A percentile compares a stretch with the other conserved stretches of the same genome.
These are phyloP conservation scores for Penicillium sp. DNA, from an alignment of 2,329 filamentous ascomycete genomes.

Conservation along the genomic window DNA sequence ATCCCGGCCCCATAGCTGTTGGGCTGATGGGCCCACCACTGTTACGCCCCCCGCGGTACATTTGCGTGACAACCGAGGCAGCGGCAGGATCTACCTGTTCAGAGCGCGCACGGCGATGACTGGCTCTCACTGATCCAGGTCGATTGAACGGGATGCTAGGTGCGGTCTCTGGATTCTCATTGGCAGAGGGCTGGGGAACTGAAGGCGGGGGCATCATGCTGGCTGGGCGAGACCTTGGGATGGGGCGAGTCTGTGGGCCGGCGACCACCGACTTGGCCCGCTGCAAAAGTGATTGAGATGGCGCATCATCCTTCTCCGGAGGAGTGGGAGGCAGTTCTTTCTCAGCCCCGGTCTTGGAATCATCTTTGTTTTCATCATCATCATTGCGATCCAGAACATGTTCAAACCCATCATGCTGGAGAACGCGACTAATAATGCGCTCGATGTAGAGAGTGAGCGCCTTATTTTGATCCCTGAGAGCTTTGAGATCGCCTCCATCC, in stretches of 20 bases:
- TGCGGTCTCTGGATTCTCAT: constrained; percentile 49
- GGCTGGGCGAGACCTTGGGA: constrained; percentile 46
- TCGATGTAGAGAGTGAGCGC: constrained; percentile 97
- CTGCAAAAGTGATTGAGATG: constrained; percentile 52
- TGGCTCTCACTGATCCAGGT: constrained; percentile 39
- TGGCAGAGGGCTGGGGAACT: constrained; percentile 33
- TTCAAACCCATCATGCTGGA: constrained; percentile 94
- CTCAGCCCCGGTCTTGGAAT: constrained; percentile 48
- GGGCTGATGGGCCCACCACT: constrained; percentile 55
- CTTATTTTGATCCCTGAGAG: constrained; percentile 90
- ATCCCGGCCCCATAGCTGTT: constrained; percentile 45
- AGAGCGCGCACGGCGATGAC: constrained; percentile 50
- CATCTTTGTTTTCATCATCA: constrained; percentile 46
- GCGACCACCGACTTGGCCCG: constrained; percentile 60
- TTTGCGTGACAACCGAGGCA: constrained; percentile 77
- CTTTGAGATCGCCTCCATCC: constrained; percentile 74
- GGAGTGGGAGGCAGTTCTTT: constrained; percentile 84
- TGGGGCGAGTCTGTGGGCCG: constrained; percentile 37
- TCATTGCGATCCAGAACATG: constrained; percentile 82
- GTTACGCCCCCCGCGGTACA: constrained; percentile 72
- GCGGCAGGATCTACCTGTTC: constrained; percentile 50
- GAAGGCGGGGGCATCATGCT: constrained; percentile 42
- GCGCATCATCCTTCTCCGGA: constrained; percentile 50
- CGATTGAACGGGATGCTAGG: constrained; percentile 48
- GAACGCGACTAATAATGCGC: constrained; percentile 93